Percentiles rank a stretch among this genome's conserved stretches.
Conservation (phyloP, 805 yeast species). For the Hermanozyma aechmeae region DNA sequence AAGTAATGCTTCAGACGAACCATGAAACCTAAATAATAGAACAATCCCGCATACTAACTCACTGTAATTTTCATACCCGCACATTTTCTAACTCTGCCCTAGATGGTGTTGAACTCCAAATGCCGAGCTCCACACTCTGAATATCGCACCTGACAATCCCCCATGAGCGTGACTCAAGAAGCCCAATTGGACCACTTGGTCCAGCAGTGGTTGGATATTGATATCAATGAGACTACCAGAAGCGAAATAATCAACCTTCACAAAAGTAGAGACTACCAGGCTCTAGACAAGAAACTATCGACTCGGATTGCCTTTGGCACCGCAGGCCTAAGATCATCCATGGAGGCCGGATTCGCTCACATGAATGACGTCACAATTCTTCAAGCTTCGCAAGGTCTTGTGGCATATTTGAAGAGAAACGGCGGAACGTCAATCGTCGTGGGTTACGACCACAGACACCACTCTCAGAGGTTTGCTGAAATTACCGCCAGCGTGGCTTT, state of each 20-base stretch:
- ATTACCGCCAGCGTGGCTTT: constrained; percentile 71
- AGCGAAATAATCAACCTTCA: constrained; percentile 44
- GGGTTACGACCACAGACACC: constrained; percentile 87
- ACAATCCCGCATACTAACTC: too few relatives aligned
- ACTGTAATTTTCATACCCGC: too few relatives aligned
- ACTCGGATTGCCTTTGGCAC: constrained; percentile 80
- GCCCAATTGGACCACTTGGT: constrained; percentile 16
- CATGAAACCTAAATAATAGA: too few relatives aligned
- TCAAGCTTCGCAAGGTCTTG: constrained; percentile 84
- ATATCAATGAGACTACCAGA: constrained; percentile 37
- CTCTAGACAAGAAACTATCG: constrained; percentile 43
- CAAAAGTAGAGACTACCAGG: constrained; percentile 24
- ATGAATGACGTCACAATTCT: constrained; percentile 85
- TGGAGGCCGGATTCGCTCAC: constrained; percentile 86
- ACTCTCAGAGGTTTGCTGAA: constrained; percentile 72
- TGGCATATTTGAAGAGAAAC: constrained; percentile 33
- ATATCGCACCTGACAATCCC: too few relatives aligned
- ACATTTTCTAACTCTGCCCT: too few relatives aligned
- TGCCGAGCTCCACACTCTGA: too few relatives aligned
- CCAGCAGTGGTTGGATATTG: constrained; percentile 26
- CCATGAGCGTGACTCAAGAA: neutral
- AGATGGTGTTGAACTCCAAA: too few relatives aligned
- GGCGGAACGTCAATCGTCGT: constrained; percentile 46
- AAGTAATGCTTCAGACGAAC: too few relatives aligned
- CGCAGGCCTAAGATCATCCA: constrained; percentile 78